phyloP scores from a whole-genome alignment of 371 early-diverging fungal species.

The Apophysomyces sp. region DNA sequence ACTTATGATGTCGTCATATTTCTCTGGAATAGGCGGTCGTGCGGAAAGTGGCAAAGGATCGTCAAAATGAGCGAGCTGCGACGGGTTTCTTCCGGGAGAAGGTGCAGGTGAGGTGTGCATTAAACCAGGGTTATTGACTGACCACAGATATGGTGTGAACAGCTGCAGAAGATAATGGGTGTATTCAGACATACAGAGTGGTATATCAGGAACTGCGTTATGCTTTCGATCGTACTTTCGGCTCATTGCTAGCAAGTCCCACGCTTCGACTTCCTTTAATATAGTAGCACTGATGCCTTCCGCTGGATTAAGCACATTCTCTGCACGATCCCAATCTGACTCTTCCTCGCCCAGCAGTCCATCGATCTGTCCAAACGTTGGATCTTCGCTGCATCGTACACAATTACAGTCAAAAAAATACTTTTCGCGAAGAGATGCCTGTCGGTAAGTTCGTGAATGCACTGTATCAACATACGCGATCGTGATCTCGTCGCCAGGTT shows the following conservation, averaged over 20 bases:
- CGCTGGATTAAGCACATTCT: constrained; percentile 3
- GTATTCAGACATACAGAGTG: constrained; percentile 23
- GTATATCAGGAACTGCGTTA: constrained; percentile 20
- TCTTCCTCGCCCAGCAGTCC: constrained; percentile 35
- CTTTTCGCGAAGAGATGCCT: constrained; percentile 54
- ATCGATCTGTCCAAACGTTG: constrained; percentile 32
- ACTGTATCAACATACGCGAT: constrained; percentile 78
- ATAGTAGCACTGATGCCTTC: background rate
- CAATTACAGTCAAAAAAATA: constrained; percentile 81
- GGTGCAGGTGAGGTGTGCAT: constrained; percentile 4
- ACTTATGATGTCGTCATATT: constrained; percentile 23
- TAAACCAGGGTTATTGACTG: constrained; percentile 20
- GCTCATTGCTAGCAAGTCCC: constrained; percentile 37
- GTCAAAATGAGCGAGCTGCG: constrained; percentile 26
- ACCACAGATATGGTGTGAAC: constrained; percentile 35
- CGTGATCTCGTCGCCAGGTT: constrained; percentile 69
- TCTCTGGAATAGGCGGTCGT: constrained; percentile 22
- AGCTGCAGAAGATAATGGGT: constrained; percentile 28
- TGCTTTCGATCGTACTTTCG: constrained; percentile 28
- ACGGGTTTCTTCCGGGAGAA: background rate
- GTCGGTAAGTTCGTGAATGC: constrained; percentile 57
- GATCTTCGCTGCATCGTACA: constrained; percentile 53
- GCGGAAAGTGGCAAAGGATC: constrained; percentile 31
- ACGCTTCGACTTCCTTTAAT: constrained; percentile 19
- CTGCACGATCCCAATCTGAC: constrained; percentile 35